A percentile compares a stretch with the other conserved stretches of the same genome.
Evolutionary conservation across 768 basidiomycete genomes (phyloP).

Genomic region (Udeniomyces megalosporus): DNA sequence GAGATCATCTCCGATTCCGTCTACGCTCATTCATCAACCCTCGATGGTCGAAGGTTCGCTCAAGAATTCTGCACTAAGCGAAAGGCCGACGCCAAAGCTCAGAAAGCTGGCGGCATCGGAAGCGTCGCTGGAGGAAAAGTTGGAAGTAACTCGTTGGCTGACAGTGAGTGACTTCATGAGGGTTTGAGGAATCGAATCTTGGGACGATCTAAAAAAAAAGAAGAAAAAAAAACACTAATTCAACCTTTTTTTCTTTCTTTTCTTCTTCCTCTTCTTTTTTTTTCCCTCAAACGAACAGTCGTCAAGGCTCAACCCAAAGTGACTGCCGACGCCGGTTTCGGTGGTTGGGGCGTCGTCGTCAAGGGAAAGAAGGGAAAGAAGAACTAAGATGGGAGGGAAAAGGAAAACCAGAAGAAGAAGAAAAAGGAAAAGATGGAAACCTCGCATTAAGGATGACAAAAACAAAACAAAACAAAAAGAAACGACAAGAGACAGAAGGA

Average conservation of each 20-base stretch:
- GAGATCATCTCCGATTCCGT: slow-evolving; percentile 93
- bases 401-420: neutral
- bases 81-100: slow-evolving; percentile 60
- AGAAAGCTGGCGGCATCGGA: slow-evolving; percentile 20
- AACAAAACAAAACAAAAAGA: neutral
- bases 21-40: slow-evolving; percentile 82
- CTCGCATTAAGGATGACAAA: slow-evolving; percentile 35
- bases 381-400: neutral
- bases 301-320: slow-evolving; percentile 75
- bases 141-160: slow-evolving; percentile 18
- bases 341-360: slow-evolving; percentile 79
- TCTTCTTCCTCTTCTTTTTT: neutral
- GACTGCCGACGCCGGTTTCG: slow-evolving; percentile 49
- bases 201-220: slow-evolving; percentile 15
- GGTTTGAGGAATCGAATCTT: slow-evolving; percentile 19
- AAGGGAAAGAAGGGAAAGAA: slow-evolving; percentile 67
- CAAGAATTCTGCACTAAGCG: slow-evolving; percentile 76
- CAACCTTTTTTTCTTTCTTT: neutral
- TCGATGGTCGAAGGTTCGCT: slow-evolving; percentile 89
- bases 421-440: slow-evolving; percentile 37
- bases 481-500: too few species aligned
- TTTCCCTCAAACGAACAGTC: slow-evolving; percentile 32
- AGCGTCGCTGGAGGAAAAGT: slow-evolving; percentile 26
- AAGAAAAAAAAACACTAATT: neutral
- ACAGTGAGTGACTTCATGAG: slow-evolving; percentile 16